Base-by-base conservation (phyloP, 352 stramenopile species). In the Pythium sukuiense region DNA sequence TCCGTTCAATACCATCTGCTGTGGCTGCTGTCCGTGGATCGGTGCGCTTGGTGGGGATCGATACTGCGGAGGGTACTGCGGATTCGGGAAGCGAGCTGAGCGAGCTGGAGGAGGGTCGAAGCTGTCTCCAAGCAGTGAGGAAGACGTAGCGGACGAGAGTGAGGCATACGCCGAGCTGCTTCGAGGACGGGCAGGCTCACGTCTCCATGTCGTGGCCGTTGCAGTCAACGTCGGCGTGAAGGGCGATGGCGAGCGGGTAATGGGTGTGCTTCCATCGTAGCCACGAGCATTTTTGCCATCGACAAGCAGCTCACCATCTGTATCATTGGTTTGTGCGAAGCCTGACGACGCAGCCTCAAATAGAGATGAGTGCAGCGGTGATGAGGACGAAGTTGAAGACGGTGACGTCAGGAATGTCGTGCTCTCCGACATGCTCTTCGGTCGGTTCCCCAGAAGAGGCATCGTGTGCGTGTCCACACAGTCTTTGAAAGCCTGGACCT, bases 351-450 rank as follows among this genome's bases (percentile, higher is more conserved):
- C 41, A 24, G 61, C 49, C 14, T 90, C 81, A 33, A 92, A 65
- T 55, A 88, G 81, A 6, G 83, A 88, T 26, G 74, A 66, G 53
- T 83, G 81, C 50, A 90, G 60, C 18, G 84, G 84, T 12, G 80
- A 89, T 14, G 80, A 89, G 14, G 85, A 77, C n/a, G 80, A 85
- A 26, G 81, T 89, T 33, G 81, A 88, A 8, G 84, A 84, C 26
- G 82, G 88, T 2, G 61, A 71, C n/a, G 81, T 87, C 52, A 89
- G 49, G 60, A 87, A 69, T 18, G 80, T 82, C 63, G 81, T 80
- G 72, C 66, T 87, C 5, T 83, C 87, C 18, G 80, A 90, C 39
- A 83, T 87, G 65, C 84, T 92, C 62, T 87, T 87, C 9, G 77
- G 74, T 11, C 77, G 77, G 45, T 70, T 64, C 6, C 39, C 16